A percentile compares a stretch with the other conserved stretches of the same genome.
Evolutionary conservation across 495 filamentous ascomycete species (phyloP).

Genomic region (Xylaria nigripes): DNA sequence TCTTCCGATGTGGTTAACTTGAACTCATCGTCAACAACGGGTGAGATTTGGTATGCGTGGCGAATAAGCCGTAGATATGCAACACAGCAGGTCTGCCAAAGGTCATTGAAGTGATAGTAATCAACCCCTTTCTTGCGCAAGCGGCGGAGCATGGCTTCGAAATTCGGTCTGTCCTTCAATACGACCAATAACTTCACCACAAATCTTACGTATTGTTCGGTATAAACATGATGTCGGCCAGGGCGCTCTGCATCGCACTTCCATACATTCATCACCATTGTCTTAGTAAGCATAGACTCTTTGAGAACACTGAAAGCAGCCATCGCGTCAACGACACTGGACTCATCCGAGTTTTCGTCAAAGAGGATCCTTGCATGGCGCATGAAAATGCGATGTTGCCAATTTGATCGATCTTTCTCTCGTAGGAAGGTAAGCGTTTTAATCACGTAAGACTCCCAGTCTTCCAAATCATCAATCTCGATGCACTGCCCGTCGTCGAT

Average conservation of each 20-base stretch:
- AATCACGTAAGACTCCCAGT: slow-evolving; percentile 71
- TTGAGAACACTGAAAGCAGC: slow-evolving; percentile 69
- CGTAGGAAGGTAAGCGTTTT: slow-evolving; percentile 65
- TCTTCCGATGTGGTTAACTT: slow-evolving; percentile 71
- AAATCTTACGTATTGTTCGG: slow-evolving; percentile 76
- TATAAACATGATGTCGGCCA: slow-evolving; percentile 91
- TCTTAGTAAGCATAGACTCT: slow-evolving; percentile 89
- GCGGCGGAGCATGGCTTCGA: slow-evolving; percentile 74
- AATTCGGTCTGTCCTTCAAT: slow-evolving; percentile 64
- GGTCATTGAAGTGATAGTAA: slow-evolving; percentile 71
- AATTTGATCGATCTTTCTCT: slow-evolving; percentile 84
- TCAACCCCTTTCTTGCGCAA: slow-evolving; percentile 76
- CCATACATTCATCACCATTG: slow-evolving; percentile 92
- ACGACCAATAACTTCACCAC: slow-evolving; percentile 66
- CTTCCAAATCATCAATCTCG: slow-evolving; percentile 42
- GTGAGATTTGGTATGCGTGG: slow-evolving; percentile 52
- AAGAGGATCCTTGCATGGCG: slow-evolving; percentile 73
- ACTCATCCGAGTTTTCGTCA: slow-evolving; percentile 29
- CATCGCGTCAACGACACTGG: slow-evolving; percentile 34
- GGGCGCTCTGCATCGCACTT: slow-evolving; percentile 86
- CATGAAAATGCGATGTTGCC: slow-evolving; percentile 90
- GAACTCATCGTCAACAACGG: slow-evolving; percentile 71
- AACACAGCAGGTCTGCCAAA: slow-evolving; percentile 77
- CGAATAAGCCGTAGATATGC: slow-evolving; percentile 72
- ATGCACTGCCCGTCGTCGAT: slow-evolving; percentile 29